Evolutionary conservation across 495 filamentous ascomycete species (phyloP), one percentile per base, ranked within the genome.

Genomic region (Acidomyces sp.): DNA sequence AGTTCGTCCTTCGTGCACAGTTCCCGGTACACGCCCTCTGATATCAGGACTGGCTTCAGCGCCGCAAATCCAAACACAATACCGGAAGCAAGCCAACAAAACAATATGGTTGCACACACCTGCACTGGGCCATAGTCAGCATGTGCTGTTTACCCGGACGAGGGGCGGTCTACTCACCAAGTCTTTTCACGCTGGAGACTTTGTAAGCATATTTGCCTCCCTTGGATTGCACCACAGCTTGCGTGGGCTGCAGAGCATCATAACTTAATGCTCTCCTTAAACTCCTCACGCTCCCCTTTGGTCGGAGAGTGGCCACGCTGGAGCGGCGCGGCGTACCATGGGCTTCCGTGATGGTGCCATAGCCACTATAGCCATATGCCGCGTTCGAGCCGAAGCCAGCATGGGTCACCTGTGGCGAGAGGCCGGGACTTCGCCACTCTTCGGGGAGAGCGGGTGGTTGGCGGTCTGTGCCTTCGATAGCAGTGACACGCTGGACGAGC

Each of bases 51-150:
- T 2, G 84, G 82, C 55, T 92, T 92, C 39, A 92, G 61, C 21
- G 84, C 84, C 25, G 84, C 84, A 59, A 83, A 92, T 17, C 79
- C 79, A 55, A 92, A 92, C 16, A 92, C 77, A 30, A 85, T 60
- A 7, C 84, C 84, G 10, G 82, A 78, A 1, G 82, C 71, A 24
- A 92, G 69, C 35, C 93, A 74, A 60, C 85, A 94, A 55, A 84
- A 85, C 2, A 86, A 48, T 2, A 88, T 79, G 7, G 79, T 77
- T 28, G 71, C 59, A n/a, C 57, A 56, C 20, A 84, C 72, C 58
- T 84, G 79, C 3, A 45, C 57, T 55, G 28, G 30, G 9, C 10
- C 3, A 38, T 3, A 30, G 28, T 48, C 39, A 48, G 45, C 26
- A 30, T 22, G 3, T 11, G 12, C 29, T 19, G 12, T 27, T 27